A percentile compares a stretch with the other conserved stretches of the same genome.
phyloP scores from a whole-genome alignment of 2,329 filamentous ascomycete genomes.

The Epichloe amarillans region DNA sequence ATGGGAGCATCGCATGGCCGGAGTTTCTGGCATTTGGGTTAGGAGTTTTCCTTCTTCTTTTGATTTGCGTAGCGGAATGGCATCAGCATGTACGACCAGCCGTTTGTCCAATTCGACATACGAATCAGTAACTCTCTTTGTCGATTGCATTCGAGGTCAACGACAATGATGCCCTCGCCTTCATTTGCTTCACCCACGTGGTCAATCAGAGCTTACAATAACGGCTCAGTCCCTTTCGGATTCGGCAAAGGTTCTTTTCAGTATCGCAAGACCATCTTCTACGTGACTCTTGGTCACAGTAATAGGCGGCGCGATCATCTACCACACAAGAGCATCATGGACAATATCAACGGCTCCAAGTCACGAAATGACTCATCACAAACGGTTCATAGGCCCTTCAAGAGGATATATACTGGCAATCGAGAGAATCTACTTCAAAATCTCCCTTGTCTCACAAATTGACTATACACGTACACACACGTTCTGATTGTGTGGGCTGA shows the following conservation, averaged over 20 bases:
- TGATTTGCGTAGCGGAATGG: not conserved
- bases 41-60: not conserved
- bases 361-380: no score
- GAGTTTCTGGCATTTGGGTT: not conserved
- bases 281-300: no score
- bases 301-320: no score
- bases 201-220: no score
- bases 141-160: not conserved
- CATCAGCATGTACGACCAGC: not conserved
- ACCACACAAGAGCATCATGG: no score
- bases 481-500: constrained; percentile 11
- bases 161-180: no score
- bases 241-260: no score
- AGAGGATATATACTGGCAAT: not conserved
- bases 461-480: not conserved
- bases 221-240: no score
- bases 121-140: not conserved
- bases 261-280: no score
- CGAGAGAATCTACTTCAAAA: not conserved
- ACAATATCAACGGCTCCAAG: no score
- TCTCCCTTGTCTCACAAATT: not conserved
- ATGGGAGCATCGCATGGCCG: not conserved
- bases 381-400: constrained; percentile 23
- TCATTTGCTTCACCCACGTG: no score
- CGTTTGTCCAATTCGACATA: not conserved